Percentiles rank a stretch among this genome's conserved stretches.
Conservation (phyloP, 78 protist species). For the slime mould (Dictyostelium discoideum) region DNA sequence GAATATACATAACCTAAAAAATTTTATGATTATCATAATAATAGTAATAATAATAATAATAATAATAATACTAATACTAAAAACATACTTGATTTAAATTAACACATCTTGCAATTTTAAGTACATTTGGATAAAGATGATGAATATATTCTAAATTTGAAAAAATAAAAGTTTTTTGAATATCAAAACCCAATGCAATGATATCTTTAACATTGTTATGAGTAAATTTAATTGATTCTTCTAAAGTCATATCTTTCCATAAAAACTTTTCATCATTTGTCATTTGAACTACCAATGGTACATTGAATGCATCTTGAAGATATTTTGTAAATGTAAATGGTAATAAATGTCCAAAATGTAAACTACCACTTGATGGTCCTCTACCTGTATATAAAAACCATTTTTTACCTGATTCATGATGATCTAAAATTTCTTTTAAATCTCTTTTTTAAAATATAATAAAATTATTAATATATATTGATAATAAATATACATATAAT, state of each 20-base stretch:
- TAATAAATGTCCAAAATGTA: slow-evolving; percentile 99
- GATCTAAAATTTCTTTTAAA: slow-evolving; percentile 85
- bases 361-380: slow-evolving; percentile 97
- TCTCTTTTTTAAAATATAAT: slow-evolving; percentile 78
- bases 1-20: too few relatives aligned
- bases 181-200: slow-evolving; percentile 99
- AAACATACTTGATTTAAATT: slow-evolving; percentile 64
- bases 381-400: slow-evolving; percentile 99
- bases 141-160: slow-evolving; percentile 95
- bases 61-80: neutral
- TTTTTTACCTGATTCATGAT: slow-evolving; percentile 92
- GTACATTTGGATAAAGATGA: slow-evolving; percentile 62
- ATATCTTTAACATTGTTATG: slow-evolving; percentile 98
- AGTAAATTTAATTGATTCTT: slow-evolving; percentile 80
- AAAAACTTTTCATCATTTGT: slow-evolving; percentile 99
- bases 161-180: slow-evolving; percentile 98
- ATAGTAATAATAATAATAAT: neutral
- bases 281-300: slow-evolving; percentile 99
- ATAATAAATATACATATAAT: neutral
- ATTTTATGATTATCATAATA: too few relatives aligned
- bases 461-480: neutral
- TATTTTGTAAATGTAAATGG: slow-evolving; percentile 98
- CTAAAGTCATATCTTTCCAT: slow-evolving; percentile 92
- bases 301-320: slow-evolving; percentile 96
- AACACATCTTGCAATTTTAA: slow-evolving; percentile 76